A percentile compares a stretch with the other conserved stretches of the same genome.
Evolutionary conservation across 306 rosid genomes (phyloP).

Genomic region (Psophocarpus tetragonolobus): DNA sequence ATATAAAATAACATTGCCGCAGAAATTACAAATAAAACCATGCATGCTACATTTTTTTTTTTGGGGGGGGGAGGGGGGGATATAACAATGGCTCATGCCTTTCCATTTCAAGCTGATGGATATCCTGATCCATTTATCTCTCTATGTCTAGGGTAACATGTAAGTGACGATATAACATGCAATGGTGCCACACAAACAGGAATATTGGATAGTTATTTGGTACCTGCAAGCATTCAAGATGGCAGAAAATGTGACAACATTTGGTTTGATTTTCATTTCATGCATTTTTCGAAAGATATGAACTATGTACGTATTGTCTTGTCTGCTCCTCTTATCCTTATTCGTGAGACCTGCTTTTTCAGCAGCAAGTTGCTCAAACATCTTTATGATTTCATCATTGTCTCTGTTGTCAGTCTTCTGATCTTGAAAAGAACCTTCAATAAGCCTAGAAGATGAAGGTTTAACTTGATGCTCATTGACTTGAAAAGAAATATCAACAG

Average conservation of each 20-base stretch:
- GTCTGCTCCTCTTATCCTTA: constrained; percentile 40
- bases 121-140: not conserved
- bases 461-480: constrained; percentile 2
- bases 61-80: too few species aligned
- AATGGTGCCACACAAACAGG: not conserved
- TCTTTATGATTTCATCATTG: constrained; percentile 33
- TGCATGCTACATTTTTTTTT: not conserved
- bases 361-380: constrained; percentile 57
- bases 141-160: not conserved
- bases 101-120: not conserved
- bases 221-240: constrained; percentile 98
- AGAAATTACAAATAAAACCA: not conserved
- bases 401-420: not conserved
- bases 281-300: constrained; percentile 74
- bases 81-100: not conserved
- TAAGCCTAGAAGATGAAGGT: constrained; percentile 30
- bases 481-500: constrained; percentile 30
- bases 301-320: constrained; percentile 39
- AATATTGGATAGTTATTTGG: not conserved
- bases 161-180: not conserved
- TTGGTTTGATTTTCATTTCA: constrained; percentile 46
- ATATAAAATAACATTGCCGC: not conserved
- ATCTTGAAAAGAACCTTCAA: constrained; percentile 5
- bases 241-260: constrained; percentile 73
- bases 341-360: constrained; percentile 55